Conservation (phyloP, 2,329 filamentous ascomycete species). For the Ilyonectria robusta region DNA sequence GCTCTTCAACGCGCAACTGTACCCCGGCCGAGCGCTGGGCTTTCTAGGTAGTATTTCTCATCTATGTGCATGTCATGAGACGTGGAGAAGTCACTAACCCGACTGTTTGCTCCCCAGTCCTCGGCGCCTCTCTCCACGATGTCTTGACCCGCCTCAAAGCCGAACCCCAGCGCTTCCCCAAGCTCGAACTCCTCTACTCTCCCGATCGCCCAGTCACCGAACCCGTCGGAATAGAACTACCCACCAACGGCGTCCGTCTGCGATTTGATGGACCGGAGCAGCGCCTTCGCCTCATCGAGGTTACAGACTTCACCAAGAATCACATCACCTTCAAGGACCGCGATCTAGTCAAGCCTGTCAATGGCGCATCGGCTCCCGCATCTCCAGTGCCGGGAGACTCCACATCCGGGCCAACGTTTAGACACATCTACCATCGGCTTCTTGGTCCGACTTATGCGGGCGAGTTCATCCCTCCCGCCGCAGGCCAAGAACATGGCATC, state of each 20-base stretch:
- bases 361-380: slow-evolving; percentile 53
- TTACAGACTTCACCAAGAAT: slow-evolving; percentile 90
- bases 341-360: slow-evolving; percentile 79
- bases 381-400: slow-evolving; percentile 53
- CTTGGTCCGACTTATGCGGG: slow-evolving; percentile 95
- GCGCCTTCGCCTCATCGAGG: slow-evolving; percentile 89
- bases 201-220: slow-evolving; percentile 80
- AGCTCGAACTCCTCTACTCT: slow-evolving; percentile 87
- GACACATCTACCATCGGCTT: slow-evolving; percentile 92
- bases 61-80: neutral
- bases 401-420: slow-evolving; percentile 78
- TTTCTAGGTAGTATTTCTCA: slow-evolving; percentile 63
- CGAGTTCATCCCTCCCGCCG: slow-evolving; percentile 83
- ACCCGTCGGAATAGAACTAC: slow-evolving; percentile 82
- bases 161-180: slow-evolving; percentile 85
- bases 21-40: slow-evolving; percentile 77
- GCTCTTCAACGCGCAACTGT: slow-evolving; percentile 72
- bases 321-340: slow-evolving; percentile 85
- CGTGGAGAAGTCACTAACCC: neutral
- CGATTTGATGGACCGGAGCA: slow-evolving; percentile 96
- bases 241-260: slow-evolving; percentile 88
- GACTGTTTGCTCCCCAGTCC: slow-evolving; percentile 66
- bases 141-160: slow-evolving; percentile 89
- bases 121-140: slow-evolving; percentile 93
- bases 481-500: slow-evolving; percentile 72